Percentiles rank a stretch among this genome's conserved stretches.
Conservation (phyloP, 768 basidiomycete species). For the Panaeolus papilionaceus region DNA sequence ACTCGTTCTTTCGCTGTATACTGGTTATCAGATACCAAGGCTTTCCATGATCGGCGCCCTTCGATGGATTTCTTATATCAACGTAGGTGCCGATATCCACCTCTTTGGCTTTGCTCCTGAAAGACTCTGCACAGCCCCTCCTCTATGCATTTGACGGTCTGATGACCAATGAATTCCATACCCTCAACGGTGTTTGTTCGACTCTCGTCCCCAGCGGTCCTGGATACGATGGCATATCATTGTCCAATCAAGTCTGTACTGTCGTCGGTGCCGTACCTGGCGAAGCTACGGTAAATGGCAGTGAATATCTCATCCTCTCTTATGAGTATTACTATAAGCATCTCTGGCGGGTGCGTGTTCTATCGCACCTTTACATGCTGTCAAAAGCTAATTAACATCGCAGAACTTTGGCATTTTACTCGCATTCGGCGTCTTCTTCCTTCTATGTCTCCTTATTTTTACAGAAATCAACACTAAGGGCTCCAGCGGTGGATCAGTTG, state of each 20-base stretch:
- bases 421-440: conserved; percentile 69
- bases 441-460: conserved; percentile 59
- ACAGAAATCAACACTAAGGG: conserved; percentile 58
- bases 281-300: conserved; percentile 64
- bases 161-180: conserved; percentile 84
- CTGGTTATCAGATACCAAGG: conserved; percentile 55
- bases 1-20: conserved; percentile 37
- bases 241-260: conserved; percentile 79
- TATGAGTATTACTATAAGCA: conserved; percentile 53
- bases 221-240: conserved; percentile 59
- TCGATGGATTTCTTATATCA: conserved; percentile 70
- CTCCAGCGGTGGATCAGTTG: conserved; percentile 44
- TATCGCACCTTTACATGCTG: not conserved
- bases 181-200: conserved; percentile 65
- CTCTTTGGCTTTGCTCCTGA: not conserved
- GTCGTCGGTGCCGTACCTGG: conserved; percentile 71
- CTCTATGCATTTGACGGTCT: conserved; percentile 78
- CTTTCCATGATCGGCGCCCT: conserved; percentile 72
- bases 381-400: not conserved
- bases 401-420: conserved; percentile 77
- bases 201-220: conserved; percentile 66
- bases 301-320: conserved; percentile 51
- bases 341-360: conserved; percentile 47
- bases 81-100: conserved; percentile 42
- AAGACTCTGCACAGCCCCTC: conserved; percentile 51